Evolutionary conservation across 768 basidiomycete species (phyloP).

Genomic region (Boletus edulis): DNA sequence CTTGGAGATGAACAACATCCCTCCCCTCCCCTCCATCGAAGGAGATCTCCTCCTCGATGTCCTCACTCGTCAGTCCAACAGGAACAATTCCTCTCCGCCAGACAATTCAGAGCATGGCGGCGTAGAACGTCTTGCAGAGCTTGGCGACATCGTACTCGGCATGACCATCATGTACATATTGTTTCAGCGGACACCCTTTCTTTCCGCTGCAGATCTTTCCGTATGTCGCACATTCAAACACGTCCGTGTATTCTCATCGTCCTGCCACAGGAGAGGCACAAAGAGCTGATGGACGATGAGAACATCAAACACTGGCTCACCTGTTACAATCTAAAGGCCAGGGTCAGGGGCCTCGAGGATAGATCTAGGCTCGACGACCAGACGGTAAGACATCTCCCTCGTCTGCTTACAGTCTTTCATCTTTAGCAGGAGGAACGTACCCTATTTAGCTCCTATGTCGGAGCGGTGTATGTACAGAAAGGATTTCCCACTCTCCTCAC

Average conservation of each 20-base stretch:
- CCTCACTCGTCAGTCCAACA: slow-evolving; percentile 48
- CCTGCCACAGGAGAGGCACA: slow-evolving; percentile 20
- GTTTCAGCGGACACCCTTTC: slow-evolving; percentile 44
- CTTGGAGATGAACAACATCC: slow-evolving; percentile 32
- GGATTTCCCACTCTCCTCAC: slow-evolving; percentile 47
- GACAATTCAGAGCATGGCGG: slow-evolving; percentile 52
- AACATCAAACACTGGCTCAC: slow-evolving; percentile 50
- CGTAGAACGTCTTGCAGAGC: slow-evolving; percentile 54
- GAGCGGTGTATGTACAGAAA: slow-evolving; percentile 60
- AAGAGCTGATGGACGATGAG: slow-evolving; percentile 34
- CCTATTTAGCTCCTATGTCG: slow-evolving; percentile 62
- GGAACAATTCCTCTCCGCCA: slow-evolving; percentile 27
- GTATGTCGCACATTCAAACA: slow-evolving; percentile 33
- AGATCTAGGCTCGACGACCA: slow-evolving; percentile 36
- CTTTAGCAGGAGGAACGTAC: slow-evolving; percentile 48
- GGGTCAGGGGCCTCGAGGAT: slow-evolving; percentile 47
- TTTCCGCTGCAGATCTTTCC: slow-evolving; percentile 40
- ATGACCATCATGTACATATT: slow-evolving; percentile 51
- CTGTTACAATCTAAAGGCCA: slow-evolving; percentile 49
- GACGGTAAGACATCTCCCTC: slow-evolving; percentile 24
- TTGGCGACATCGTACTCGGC: slow-evolving; percentile 54
- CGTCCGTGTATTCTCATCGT: not conserved
- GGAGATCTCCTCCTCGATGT: slow-evolving; percentile 60
- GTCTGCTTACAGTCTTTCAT: not conserved
- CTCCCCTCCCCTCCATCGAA: slow-evolving; percentile 54